Evolutionary conservation across 345 rosid genomes (phyloP), one percentile per base, ranked within the genome.

Genomic region (Brassica napus): DNA sequence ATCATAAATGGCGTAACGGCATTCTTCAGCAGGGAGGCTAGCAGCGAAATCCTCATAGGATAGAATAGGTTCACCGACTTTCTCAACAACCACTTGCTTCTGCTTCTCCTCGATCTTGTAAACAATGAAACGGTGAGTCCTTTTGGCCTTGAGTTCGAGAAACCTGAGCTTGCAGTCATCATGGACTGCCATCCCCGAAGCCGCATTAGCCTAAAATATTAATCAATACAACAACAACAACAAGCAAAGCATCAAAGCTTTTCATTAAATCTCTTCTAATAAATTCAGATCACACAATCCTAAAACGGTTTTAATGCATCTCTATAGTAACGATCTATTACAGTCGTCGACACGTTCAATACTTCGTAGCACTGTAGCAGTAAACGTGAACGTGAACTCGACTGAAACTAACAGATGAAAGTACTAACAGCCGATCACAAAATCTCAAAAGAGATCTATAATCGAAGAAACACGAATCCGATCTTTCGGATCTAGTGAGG

Each of bases 91-190:
- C 65, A 87, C 88, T 82, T 87, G 88, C 82, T 87, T 87, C 59
- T 83, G 86, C 72, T 85, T 81, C 81, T 84, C 90, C 71, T 87
- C 90, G n/a, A 87, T 87, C 84, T 87, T 86, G 80, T 73, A 85
- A 6, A 87, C 88, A 0, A 87, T 84, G 86, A 77, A 87, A 66
- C 87, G 87, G 72, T 85, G 74, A 4, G 90, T 87, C 82, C 90
- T 69, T 61, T 85, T 85, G 3, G 88, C 88, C 81, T 87, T 87
- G 75, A 87, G 67, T 69, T 84, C 90, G 73, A 87, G 68, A 74
- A 87, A 87, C 71, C 74, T 85, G 6, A 87, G 82, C 78, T 87
- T 87, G 80, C 90, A 87, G 66, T 87, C 90, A 76, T 87, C 88
- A 76, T 87, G 88, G 74, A 87, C 89, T 35, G 85, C 87, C 84